These are phyloP conservation scores for Neurospora sublineolata DNA, from an alignment of 495 filamentous ascomycete species.

Conservation along the genomic window DNA sequence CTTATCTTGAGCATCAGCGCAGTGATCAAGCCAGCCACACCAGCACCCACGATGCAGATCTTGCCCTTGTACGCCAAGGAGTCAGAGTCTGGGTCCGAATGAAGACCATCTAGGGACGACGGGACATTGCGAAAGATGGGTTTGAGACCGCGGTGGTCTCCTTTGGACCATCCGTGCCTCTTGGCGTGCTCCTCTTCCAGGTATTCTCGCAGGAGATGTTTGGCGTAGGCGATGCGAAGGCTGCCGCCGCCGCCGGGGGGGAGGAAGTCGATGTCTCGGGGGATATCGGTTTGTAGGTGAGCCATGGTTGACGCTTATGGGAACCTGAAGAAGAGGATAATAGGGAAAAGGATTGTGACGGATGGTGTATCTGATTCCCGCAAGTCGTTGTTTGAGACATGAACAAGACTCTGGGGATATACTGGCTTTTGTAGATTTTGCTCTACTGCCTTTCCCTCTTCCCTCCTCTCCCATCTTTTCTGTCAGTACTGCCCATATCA, in stretches of 20 bases:
- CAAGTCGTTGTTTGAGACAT: not conserved
- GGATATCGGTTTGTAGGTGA: not conserved
- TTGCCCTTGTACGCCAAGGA: not conserved
- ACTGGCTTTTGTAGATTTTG: not conserved
- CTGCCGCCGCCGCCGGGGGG: not conserved
- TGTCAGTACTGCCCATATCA: not conserved
- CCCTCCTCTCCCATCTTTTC: not conserved
- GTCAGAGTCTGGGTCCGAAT: not conserved
- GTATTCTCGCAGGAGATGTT: not conserved
- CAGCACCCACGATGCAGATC: conserved; percentile 32
- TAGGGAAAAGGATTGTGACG: not conserved
- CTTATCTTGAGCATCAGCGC: conserved; percentile 25
- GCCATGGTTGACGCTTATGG: not conserved
- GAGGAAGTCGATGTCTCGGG: not conserved
- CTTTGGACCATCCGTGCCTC: not conserved
- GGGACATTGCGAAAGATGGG: not conserved
- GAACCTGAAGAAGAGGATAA: not conserved
- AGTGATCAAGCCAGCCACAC: conserved; percentile 26
- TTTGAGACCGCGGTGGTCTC: not conserved
- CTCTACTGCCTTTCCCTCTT: not conserved
- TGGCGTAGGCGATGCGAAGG: conserved; percentile 1
- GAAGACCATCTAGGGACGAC: not conserved
- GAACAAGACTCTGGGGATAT: not conserved
- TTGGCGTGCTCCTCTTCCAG: not conserved
- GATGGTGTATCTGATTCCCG: not conserved